Conservation (phyloP, 129 eudicot genomes). For the Chrysanthemum makinoi region DNA sequence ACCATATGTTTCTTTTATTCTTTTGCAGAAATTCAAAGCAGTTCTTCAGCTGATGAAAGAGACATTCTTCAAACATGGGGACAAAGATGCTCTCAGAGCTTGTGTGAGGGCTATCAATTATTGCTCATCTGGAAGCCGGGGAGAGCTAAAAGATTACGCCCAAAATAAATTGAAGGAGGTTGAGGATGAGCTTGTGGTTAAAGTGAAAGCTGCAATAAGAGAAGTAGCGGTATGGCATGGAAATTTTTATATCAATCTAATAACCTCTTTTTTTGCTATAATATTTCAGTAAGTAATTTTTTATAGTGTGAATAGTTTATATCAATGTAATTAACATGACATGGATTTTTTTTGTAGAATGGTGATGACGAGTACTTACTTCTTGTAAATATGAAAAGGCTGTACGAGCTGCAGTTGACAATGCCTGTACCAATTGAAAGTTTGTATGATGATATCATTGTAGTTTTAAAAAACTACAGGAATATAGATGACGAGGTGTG, state of each 20-base stretch:
- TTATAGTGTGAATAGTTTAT: neutral
- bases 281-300: neutral
- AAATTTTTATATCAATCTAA: too few relatives aligned
- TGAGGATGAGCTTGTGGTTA: slow-evolving; percentile 73
- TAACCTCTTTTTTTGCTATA: slow-evolving; percentile 8
- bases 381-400: slow-evolving; percentile 87
- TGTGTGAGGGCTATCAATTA: slow-evolving; percentile 79
- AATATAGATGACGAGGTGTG: slow-evolving; percentile 83
- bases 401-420: slow-evolving; percentile 81
- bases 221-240: slow-evolving; percentile 66
- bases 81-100: slow-evolving; percentile 86
- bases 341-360: slow-evolving; percentile 51
- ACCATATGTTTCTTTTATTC: neutral
- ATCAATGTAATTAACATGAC: slow-evolving; percentile 23
- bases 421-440: slow-evolving; percentile 63
- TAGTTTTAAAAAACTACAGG: slow-evolving; percentile 50
- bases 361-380: slow-evolving; percentile 93
- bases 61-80: slow-evolving; percentile 94
- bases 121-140: slow-evolving; percentile 73
- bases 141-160: slow-evolving; percentile 88
- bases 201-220: slow-evolving; percentile 72
- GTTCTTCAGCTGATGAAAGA: slow-evolving; percentile 72
- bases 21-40: slow-evolving; percentile 64
- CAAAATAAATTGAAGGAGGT: slow-evolving; percentile 72
- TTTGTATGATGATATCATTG: slow-evolving; percentile 63